Conservation (phyloP, 768 basidiomycete species). For the Boletus reticuloceps region DNA sequence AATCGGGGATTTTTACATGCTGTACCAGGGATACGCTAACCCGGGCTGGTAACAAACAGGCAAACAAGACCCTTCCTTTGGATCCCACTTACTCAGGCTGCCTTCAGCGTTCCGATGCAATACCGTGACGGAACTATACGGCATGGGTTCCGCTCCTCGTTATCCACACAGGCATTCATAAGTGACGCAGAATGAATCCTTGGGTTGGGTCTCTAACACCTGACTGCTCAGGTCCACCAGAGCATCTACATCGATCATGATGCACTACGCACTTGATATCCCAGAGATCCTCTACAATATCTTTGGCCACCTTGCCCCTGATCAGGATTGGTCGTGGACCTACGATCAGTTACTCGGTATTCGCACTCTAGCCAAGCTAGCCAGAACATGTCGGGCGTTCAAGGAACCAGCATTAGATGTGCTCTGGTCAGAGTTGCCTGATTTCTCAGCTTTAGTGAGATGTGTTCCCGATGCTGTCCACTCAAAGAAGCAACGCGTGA, state of each 20-base stretch:
- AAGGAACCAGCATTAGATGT: constrained; percentile 12
- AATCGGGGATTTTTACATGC: no score
- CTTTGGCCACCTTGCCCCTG: background rate
- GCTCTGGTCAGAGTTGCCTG: constrained; percentile 5
- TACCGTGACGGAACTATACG: background rate
- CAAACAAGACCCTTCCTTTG: background rate
- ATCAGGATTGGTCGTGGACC: background rate
- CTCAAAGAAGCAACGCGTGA: background rate
- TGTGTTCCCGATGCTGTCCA: background rate
- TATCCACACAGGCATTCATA: background rate
- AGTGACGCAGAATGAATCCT: background rate
- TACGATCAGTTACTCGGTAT: background rate
- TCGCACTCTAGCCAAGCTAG: background rate
- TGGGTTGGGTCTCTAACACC: background rate
- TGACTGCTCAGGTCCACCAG: background rate
- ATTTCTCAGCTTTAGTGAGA: background rate
- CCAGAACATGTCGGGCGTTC: constrained; percentile 1
- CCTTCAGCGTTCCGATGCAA: background rate
- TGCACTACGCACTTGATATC: background rate
- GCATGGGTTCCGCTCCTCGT: background rate
- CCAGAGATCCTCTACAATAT: constrained; percentile 4
- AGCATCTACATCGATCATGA: background rate
- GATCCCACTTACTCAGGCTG: background rate
- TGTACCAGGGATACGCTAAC: no score
- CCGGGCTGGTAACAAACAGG: no score